A percentile compares a stretch with the other conserved stretches of the same genome.
These are phyloP conservation scores for Jimgerdemannia flammicorona DNA, from an alignment of 192 early-diverging fungal species.

Conservation along the genomic window DNA sequence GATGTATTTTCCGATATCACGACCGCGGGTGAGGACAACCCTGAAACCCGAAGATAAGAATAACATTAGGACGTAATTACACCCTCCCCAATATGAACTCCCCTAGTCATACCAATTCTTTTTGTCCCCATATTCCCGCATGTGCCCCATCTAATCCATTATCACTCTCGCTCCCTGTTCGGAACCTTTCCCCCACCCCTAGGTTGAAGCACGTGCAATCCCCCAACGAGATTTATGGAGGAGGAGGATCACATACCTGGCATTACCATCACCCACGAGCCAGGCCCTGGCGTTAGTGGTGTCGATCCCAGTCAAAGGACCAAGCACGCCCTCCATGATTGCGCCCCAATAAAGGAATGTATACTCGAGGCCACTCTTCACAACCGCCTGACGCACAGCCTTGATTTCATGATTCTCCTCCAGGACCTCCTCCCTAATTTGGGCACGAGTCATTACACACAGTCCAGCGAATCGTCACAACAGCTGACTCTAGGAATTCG, in stretches of 20 bases:
- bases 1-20: background rate
- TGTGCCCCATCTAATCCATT: background rate
- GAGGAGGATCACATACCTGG: background rate
- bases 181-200: background rate
- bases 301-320: background rate
- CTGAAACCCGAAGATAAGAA: background rate
- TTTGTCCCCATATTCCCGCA: too few species aligned
- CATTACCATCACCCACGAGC: background rate
- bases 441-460: too few species aligned
- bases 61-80: background rate
- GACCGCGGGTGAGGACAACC: background rate
- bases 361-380: constrained; percentile 9
- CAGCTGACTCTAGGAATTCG: too few species aligned
- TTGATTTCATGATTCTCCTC: background rate
- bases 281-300: background rate
- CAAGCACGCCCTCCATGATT: background rate
- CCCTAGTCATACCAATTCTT: too few species aligned
- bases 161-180: background rate
- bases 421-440: background rate
- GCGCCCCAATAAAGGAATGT: constrained; percentile 1
- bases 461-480: too few species aligned
- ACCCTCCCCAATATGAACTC: too few species aligned
- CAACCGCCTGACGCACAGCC: background rate
- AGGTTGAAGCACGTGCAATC: too few species aligned
- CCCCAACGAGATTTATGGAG: too few species aligned